phyloP scores from a whole-genome alignment of 805 yeast species.

The Komagataella ulmi region DNA sequence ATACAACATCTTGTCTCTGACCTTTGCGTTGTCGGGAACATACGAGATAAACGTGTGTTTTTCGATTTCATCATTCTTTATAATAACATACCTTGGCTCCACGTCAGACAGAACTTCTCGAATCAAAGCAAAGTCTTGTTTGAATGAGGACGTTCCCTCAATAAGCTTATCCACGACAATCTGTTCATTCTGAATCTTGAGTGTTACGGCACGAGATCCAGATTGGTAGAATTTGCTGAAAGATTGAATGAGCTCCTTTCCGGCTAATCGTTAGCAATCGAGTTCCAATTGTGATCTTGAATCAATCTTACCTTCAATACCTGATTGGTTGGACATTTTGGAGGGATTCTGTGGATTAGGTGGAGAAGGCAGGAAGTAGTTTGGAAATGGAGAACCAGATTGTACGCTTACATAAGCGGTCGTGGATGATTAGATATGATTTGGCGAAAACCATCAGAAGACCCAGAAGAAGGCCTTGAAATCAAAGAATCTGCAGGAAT shows the following conservation, averaged over 20 bases:
- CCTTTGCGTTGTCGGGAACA: constrained; percentile 79
- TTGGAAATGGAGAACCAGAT: neutral
- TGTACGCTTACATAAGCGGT: neutral
- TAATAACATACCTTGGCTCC: constrained; percentile 37
- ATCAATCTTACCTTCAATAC: constrained; percentile 30
- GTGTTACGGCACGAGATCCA: constrained; percentile 14
- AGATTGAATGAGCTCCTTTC: constrained; percentile 27
- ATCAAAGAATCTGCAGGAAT: neutral
- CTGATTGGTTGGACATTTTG: constrained; percentile 54
- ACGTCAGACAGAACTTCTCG: constrained; percentile 17
- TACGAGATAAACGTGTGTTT: constrained; percentile 53
- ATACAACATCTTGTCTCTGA: constrained; percentile 81
- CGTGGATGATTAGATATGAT: neutral
- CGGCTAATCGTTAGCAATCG: constrained; percentile 15
- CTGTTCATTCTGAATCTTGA: constrained; percentile 15
- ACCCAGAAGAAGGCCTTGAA: neutral
- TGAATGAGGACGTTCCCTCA: constrained; percentile 14
- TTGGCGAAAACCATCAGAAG: neutral
- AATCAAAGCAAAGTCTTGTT: constrained; percentile 22
- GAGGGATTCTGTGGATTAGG: neutral
- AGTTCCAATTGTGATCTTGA: constrained; percentile 8
- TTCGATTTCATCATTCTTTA: constrained; percentile 18
- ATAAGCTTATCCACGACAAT: constrained; percentile 21
- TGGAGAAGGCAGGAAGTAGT: constrained; percentile 6
- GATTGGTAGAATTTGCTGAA: constrained; percentile 28